These are phyloP conservation scores for Xylariomycetidae sp. DNA, from an alignment of 2,329 filamentous ascomycete genomes.

Conservation along the genomic window DNA sequence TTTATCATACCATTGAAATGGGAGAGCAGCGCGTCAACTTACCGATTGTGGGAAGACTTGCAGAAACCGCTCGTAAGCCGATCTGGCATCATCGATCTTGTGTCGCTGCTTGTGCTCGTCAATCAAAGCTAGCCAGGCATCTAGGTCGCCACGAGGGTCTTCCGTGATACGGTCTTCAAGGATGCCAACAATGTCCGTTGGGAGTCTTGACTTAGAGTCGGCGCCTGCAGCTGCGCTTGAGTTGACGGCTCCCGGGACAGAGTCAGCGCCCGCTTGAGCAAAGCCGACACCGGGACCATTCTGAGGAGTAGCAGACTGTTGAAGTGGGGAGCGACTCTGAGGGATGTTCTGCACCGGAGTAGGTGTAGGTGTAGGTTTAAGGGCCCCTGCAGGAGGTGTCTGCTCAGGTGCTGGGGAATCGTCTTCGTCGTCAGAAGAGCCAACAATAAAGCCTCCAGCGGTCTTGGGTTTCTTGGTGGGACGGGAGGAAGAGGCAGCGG, in stretches of 20 bases:
- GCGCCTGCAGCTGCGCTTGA: constrained; percentile 6
- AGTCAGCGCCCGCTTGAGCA: constrained; percentile 12
- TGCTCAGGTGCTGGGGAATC: constrained; percentile 21
- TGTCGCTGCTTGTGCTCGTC: constrained; percentile 75
- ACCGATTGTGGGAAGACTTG: constrained; percentile 85
- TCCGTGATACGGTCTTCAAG: constrained; percentile 89
- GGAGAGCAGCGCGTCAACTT: constrained; percentile 38
- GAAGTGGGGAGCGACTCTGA: constrained; percentile 18
- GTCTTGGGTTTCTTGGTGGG: constrained; percentile 52
- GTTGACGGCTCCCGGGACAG: constrained; percentile 2
- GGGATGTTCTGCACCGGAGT: constrained; percentile 14
- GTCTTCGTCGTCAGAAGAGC: constrained; percentile 55
- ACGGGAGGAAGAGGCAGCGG: constrained; percentile 29
- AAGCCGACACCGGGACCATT: constrained; percentile 5
- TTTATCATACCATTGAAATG: too few species aligned
- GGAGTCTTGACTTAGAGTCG: constrained; percentile 28
- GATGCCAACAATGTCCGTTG: constrained; percentile 69
- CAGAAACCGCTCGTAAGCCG: constrained; percentile 79
- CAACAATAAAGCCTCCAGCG: constrained; percentile 54
- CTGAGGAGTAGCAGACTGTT: constrained; percentile 16
- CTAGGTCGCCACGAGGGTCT: constrained; percentile 86
- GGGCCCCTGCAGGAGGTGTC: neutral
- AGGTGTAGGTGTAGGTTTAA: constrained; percentile 21
- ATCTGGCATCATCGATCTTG: constrained; percentile 74
- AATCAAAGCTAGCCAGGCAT: constrained; percentile 86